Evolutionary conservation across 2,329 filamentous ascomycete genomes (phyloP), one percentile per base, ranked within the genome.

Genomic region (Aspergillus spinulosporus): DNA sequence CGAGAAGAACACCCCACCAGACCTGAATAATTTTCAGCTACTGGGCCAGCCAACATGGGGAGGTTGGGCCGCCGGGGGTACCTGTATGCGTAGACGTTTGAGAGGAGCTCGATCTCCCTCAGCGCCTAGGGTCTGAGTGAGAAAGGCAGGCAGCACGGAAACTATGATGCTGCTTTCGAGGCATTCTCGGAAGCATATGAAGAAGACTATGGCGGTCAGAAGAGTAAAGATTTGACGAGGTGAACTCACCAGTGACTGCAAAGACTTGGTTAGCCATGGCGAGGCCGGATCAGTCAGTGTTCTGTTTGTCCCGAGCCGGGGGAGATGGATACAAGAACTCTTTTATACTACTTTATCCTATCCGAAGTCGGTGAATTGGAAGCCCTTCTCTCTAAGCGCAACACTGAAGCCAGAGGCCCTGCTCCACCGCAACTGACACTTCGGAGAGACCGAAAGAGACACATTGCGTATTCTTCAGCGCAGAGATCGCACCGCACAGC

Each of bases 101-200:
- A 90, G 88, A 1, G 87, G 75, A 1, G 64, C 68, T 4, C 73
- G 74, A 76, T 92, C 86, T 57, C 81, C 75, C 53, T 85, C 80
- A 28, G 47, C 7, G 0, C 84, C 84, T 37, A 95, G 82, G 2
- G 88, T 89, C 72, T 94, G 89, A 73, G 93, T 94, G 57, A 95
- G 77, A 71, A 94, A 95, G 21, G 90, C 85, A 40, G 96, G 82
- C 34, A 96, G 79, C n/a, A 96, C 88, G 0, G 91, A 93, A 60
- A 95, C 85, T 65, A 96, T 89, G 68, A 96, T 91, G 67, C 84
- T 87, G 0, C 88, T 89, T 78, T 96, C 91, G 47, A 96, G 78
- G 42, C 86, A 85, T 76, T 96, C 92, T 68, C 92, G 86, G 72
- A 96, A 94, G 75, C 90, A 87, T 72, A 96, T 89, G 78, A 96